Conservation (phyloP, 805 yeast species). For the Metschnikowia rubicola region DNA sequence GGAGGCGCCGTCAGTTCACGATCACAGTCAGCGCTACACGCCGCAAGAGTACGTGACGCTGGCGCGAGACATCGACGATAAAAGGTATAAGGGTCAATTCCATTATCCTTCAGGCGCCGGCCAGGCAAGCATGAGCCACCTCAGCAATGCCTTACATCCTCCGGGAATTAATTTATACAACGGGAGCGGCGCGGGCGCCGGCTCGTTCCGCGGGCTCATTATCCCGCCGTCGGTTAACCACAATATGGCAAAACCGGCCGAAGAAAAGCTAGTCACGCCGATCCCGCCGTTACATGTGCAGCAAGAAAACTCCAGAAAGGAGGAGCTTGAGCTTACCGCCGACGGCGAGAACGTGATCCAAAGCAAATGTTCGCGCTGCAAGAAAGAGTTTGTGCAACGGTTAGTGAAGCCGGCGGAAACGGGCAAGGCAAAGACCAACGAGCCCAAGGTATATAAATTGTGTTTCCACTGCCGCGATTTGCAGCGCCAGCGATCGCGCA, state of each 20-base stretch:
- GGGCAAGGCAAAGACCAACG: conserved; percentile 30
- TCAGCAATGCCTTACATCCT: background rate
- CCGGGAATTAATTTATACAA: background rate
- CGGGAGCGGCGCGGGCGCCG: conserved; percentile 9
- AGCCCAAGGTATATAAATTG: conserved; percentile 47
- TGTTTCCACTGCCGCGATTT: conserved; percentile 64
- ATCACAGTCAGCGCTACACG: conserved; percentile 15
- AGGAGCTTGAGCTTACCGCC: conserved; percentile 5
- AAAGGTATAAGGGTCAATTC: conserved; percentile 11
- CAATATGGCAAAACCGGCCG: conserved; percentile 8
- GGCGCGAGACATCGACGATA: conserved; percentile 16
- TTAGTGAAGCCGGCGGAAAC: conserved; percentile 30
- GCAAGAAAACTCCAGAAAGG: conserved; percentile 30
- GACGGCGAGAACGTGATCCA: conserved; percentile 10
- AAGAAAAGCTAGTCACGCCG: conserved; percentile 22
- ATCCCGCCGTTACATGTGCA: conserved; percentile 45
- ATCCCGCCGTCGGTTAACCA: conserved; percentile 7
- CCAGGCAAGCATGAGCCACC: background rate
- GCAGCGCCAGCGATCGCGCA: conserved; percentile 57
- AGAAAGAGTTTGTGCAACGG: conserved; percentile 52
- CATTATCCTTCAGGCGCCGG: conserved; percentile 10
- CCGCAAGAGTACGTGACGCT: conserved; percentile 14
- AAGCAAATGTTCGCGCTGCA: conserved; percentile 52
- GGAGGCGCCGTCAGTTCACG: conserved; percentile 8
- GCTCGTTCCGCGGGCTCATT: conserved; percentile 6